A percentile compares a stretch with the other conserved stretches of the same genome.
Evolutionary conservation across 2,329 filamentous ascomycete genomes (phyloP).

Genomic region (Arthroderma sp.): DNA sequence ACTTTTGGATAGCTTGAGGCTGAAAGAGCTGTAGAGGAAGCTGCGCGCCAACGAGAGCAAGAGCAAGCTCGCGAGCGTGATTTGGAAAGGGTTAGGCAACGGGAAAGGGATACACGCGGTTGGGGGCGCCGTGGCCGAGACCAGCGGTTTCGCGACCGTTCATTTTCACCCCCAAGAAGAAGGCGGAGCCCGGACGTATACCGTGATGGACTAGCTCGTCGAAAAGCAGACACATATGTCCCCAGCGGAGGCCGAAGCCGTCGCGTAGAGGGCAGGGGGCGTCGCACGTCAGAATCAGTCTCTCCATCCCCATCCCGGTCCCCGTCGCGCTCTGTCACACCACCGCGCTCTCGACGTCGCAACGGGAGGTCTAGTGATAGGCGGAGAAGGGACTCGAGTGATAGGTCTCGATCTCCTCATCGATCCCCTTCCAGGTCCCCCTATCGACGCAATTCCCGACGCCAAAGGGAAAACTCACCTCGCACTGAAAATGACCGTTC

Average conservation of each 20-base stretch:
- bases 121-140: slow-evolving; percentile 25
- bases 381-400: slow-evolving; percentile 14
- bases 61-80: slow-evolving; percentile 60
- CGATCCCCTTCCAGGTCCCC: slow-evolving; percentile 29
- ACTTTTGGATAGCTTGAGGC: slow-evolving; percentile 55
- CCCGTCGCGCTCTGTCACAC: slow-evolving; percentile 11
- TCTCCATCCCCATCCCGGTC: slow-evolving; percentile 20
- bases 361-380: slow-evolving; percentile 16
- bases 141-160: slow-evolving; percentile 33
- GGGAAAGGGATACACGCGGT: slow-evolving; percentile 29
- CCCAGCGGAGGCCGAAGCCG: slow-evolving; percentile 29
- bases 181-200: slow-evolving; percentile 34
- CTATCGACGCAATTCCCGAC: slow-evolving; percentile 22
- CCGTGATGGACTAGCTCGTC: slow-evolving; percentile 34
- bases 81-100: slow-evolving; percentile 51
- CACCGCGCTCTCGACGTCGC: slow-evolving; percentile 16
- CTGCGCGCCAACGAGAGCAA: slow-evolving; percentile 56
- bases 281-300: slow-evolving; percentile 23
- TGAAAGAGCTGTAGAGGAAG: slow-evolving; percentile 65
- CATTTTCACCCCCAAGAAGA: slow-evolving; percentile 40
- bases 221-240: slow-evolving; percentile 45
- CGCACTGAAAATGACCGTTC: slow-evolving; percentile 28
- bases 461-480: slow-evolving; percentile 18
- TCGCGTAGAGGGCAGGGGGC: slow-evolving; percentile 22
- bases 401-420: no score